Evolutionary conservation across 768 basidiomycete genomes (phyloP).

Genomic region (Sarcomyxa edulis): DNA sequence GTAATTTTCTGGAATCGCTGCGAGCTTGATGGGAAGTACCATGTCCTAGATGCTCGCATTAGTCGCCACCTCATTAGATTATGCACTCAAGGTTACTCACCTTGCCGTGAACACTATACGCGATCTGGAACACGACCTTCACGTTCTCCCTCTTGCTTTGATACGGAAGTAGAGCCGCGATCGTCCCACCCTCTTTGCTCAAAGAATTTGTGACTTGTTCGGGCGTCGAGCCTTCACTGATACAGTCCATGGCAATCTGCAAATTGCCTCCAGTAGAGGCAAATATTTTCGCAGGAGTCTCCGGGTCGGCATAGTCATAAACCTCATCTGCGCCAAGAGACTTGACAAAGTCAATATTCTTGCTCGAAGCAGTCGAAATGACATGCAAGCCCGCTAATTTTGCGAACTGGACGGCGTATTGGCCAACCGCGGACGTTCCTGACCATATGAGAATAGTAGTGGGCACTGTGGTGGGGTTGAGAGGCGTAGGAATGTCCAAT

Average conservation of each 20-base stretch:
- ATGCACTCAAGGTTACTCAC: no score
- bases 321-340: slow-evolving; percentile 40
- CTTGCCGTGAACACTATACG: slow-evolving; percentile 16
- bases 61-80: no score
- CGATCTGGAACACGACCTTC: slow-evolving; percentile 12
- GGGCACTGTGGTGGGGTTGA: slow-evolving; percentile 9
- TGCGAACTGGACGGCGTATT: no score
- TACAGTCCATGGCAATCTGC: slow-evolving; percentile 19
- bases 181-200: slow-evolving; percentile 16
- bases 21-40: no score
- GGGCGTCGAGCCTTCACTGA: slow-evolving; percentile 19
- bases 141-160: slow-evolving; percentile 12
- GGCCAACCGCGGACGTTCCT: no score
- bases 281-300: slow-evolving; percentile 20
- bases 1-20: no score
- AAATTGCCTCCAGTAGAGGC: slow-evolving; percentile 17
- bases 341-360: no score
- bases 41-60: no score
- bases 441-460: slow-evolving; percentile 18
- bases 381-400: slow-evolving; percentile 37
- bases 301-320: slow-evolving; percentile 29
- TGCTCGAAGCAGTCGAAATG: slow-evolving; percentile 40
- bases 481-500: slow-evolving; percentile 12
- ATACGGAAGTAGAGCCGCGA: slow-evolving; percentile 19
- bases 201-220: slow-evolving; percentile 17